Evolutionary conservation across 495 filamentous ascomycete genomes (phyloP).

Genomic region (Penicillium argentinense): DNA sequence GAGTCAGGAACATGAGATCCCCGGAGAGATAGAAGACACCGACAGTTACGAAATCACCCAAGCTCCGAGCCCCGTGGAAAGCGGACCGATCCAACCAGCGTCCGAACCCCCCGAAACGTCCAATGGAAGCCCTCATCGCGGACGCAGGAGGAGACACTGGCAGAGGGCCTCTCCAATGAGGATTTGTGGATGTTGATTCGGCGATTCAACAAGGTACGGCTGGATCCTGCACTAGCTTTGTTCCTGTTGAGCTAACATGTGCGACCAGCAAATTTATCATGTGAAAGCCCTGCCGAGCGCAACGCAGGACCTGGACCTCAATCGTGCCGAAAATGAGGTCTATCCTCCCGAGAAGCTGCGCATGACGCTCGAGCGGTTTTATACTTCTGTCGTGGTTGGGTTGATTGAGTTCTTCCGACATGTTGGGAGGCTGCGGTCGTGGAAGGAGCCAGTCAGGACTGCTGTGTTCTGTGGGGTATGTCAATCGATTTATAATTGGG

Average conservation of each 20-base stretch:
- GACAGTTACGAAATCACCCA: slow-evolving; percentile 15
- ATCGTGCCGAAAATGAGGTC: slow-evolving; percentile 77
- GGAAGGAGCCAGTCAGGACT: slow-evolving; percentile 72
- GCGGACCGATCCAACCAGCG: slow-evolving; percentile 6
- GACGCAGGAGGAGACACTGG: slow-evolving; percentile 21
- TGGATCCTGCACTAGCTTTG: not conserved
- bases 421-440: slow-evolving; percentile 73
- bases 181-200: slow-evolving; percentile 79
- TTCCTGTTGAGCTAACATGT: slow-evolving; percentile 17
- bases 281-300: slow-evolving; percentile 65
- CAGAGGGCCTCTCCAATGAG: slow-evolving; percentile 68
- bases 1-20: slow-evolving; percentile 18
- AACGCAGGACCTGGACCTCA: slow-evolving; percentile 69
- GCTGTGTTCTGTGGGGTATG: slow-evolving; percentile 62
- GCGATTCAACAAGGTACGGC: slow-evolving; percentile 76
- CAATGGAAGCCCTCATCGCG: slow-evolving; percentile 27
- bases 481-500: not conserved
- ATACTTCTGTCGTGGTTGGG: slow-evolving; percentile 76
- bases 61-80: slow-evolving; percentile 4
- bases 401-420: slow-evolving; percentile 69
- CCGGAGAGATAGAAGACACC: slow-evolving; percentile 17
- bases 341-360: slow-evolving; percentile 86
- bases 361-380: slow-evolving; percentile 77
- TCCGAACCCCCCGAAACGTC: slow-evolving; percentile 4
- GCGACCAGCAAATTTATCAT: slow-evolving; percentile 88